phyloP scores from a whole-genome alignment of 2,329 filamentous ascomycete species.

The Aspergillus amoenus region DNA sequence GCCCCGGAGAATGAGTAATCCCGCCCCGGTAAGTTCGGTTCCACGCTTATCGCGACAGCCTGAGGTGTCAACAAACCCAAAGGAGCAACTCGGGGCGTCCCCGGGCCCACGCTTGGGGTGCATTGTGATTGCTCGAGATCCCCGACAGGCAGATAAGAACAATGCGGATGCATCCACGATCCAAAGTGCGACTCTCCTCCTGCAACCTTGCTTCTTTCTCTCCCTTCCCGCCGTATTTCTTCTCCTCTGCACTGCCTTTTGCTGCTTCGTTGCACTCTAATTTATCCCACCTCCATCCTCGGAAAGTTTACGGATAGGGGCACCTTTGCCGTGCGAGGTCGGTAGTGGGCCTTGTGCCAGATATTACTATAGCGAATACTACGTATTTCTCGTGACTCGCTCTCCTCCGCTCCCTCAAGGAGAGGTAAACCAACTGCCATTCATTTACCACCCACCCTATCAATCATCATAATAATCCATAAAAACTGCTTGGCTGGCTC shows the following conservation, averaged over 20 bases:
- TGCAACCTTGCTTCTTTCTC: slow-evolving; percentile 6
- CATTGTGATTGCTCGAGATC: slow-evolving; percentile 18
- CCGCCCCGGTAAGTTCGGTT: neutral
- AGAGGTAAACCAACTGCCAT: neutral
- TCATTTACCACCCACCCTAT: neutral
- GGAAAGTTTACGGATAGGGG: neutral
- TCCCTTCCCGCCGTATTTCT: neutral
- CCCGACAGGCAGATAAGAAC: slow-evolving; percentile 12
- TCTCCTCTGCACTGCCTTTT: neutral
- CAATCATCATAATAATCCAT: neutral
- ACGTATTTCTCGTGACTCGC: slow-evolving; percentile 3
- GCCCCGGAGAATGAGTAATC: slow-evolving; percentile 1
- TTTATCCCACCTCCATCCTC: neutral
- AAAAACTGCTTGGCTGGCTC: neutral
- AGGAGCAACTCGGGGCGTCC: slow-evolving; percentile 1
- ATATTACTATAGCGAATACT: slow-evolving; percentile 2
- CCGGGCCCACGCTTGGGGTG: neutral
- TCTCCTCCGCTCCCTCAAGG: neutral
- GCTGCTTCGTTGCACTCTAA: neutral
- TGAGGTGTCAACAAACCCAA: neutral
- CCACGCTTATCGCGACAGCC: slow-evolving; percentile 14
- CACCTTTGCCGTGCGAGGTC: neutral
- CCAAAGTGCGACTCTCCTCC: neutral
- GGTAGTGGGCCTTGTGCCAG: neutral
- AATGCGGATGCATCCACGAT: neutral